Evolutionary conservation across 2,329 filamentous ascomycete species (phyloP), one percentile per base, ranked within the genome.

Genomic region (Calonectria hongkongensis): DNA sequence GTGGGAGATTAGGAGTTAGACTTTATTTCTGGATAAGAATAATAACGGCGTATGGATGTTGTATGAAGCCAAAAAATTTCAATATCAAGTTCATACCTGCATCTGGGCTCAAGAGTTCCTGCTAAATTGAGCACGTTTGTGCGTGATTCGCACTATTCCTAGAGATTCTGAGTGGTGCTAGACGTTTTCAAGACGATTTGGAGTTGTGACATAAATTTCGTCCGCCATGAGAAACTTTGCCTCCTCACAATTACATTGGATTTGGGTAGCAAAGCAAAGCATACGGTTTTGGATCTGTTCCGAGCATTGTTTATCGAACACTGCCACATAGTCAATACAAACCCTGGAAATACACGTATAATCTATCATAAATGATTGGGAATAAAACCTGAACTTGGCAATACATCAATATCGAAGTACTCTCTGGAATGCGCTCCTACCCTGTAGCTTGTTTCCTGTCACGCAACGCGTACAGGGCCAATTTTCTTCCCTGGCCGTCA

Each of bases 1-100:
- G 82, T 99, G 96, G 95, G 95, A 98, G 86, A 95, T 98, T 77
- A 87, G 93, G 81, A 89, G 86, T 76, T 95, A 89, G 84, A 74
- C 15, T 66, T 41, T 63, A 62, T 67, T 28, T 63, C 33, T 67
- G 74, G 71, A 78, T 74, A 68, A 72, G 68, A 70, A 79, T 45
- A 54, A 74, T 71, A 74, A 75, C 60, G 76, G 72, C 77, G 75
- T 70, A 76, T 73, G 74, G 50, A 39, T 30, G 47, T 64, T 54
- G 45, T n/a, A 64, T 41, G 9, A 41, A 41, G 18, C 41, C 56
- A n/a, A 64, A n/a, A 64, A 48, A 48, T 12, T 48, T 12, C 36
- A 33, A 41, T 39, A 15, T 18, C 21, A 41, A 15, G 39, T 58
- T 10, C 12, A 54, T 2, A 27, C 16, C 33, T 58, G 30, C 33